phyloP scores from a whole-genome alignment of 2,329 filamentous ascomycete genomes.

The Aspergillus terreus region DNA sequence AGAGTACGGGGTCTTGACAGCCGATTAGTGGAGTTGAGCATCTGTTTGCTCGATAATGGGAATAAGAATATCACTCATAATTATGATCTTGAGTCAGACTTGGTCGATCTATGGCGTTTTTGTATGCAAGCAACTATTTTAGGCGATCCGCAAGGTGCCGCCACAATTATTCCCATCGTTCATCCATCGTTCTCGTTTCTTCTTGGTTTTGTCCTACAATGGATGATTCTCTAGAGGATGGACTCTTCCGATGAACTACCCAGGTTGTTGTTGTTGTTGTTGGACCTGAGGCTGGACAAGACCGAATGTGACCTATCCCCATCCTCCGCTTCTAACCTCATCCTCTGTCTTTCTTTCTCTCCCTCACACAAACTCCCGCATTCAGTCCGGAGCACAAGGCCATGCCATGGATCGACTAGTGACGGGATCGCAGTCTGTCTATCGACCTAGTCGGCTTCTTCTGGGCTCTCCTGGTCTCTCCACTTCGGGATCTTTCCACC shows the following conservation, averaged over 20 bases:
- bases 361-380: conserved; percentile 1
- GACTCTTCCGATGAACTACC: no score
- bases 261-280: neutral
- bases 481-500: neutral
- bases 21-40: no score
- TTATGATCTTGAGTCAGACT: no score
- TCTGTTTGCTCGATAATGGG: no score
- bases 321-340: conserved; percentile 2
- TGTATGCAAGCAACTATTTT: no score
- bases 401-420: conserved; percentile 3
- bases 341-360: conserved; percentile 3
- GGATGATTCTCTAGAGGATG: neutral
- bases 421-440: no score
- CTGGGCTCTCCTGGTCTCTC: neutral
- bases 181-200: neutral
- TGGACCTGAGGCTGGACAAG: neutral
- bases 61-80: no score
- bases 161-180: neutral
- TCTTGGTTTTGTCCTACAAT: neutral
- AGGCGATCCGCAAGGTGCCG: no score
- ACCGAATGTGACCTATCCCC: conserved; percentile 2
- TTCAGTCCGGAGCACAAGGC: neutral
- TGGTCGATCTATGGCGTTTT: no score
- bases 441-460: no score
- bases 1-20: no score